Percentiles rank a stretch among this genome's conserved stretches.
phyloP scores from a whole-genome alignment of 2,329 filamentous ascomycete genomes.

The Sporothrix pseudoabietina region DNA sequence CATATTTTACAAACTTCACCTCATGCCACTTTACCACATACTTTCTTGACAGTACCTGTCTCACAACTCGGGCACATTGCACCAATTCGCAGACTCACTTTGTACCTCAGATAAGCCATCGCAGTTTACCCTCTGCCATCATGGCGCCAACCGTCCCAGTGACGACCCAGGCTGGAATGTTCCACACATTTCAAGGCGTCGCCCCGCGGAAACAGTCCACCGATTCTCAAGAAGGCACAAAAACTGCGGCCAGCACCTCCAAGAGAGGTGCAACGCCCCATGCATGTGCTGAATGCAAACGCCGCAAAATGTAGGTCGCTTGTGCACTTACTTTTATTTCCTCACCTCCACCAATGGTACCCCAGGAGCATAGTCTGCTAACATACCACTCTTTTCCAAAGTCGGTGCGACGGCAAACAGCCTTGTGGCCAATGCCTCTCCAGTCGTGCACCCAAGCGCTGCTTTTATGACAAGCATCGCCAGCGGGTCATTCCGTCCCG shows the following conservation, averaged over 20 bases:
- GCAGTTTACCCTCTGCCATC: slow-evolving; percentile 34
- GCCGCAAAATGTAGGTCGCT: slow-evolving; percentile 67
- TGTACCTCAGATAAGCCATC: neutral
- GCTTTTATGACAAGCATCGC: slow-evolving; percentile 79
- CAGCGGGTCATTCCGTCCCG: slow-evolving; percentile 75
- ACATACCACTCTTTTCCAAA: slow-evolving; percentile 34
- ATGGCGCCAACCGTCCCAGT: slow-evolving; percentile 52
- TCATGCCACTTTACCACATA: neutral
- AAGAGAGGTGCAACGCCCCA: slow-evolving; percentile 61
- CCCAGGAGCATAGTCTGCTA: neutral
- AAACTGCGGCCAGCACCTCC: slow-evolving; percentile 45
- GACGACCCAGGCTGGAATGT: slow-evolving; percentile 55
- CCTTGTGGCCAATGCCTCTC: slow-evolving; percentile 82
- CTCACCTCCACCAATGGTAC: neutral
- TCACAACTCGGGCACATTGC: slow-evolving; percentile 27
- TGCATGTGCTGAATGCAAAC: slow-evolving; percentile 75
- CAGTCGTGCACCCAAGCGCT: slow-evolving; percentile 76
- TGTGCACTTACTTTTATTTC: neutral
- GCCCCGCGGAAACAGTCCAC: slow-evolving; percentile 53
- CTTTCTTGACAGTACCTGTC: neutral
- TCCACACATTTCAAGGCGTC: slow-evolving; percentile 58
- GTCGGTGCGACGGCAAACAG: slow-evolving; percentile 76
- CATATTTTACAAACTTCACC: neutral
- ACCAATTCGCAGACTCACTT: slow-evolving; percentile 9
- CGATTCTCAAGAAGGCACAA: slow-evolving; percentile 47